Evolutionary conservation across 2,329 filamentous ascomycete genomes (phyloP), one percentile per base, ranked within the genome.

Genomic region (Venturia pyrina): DNA sequence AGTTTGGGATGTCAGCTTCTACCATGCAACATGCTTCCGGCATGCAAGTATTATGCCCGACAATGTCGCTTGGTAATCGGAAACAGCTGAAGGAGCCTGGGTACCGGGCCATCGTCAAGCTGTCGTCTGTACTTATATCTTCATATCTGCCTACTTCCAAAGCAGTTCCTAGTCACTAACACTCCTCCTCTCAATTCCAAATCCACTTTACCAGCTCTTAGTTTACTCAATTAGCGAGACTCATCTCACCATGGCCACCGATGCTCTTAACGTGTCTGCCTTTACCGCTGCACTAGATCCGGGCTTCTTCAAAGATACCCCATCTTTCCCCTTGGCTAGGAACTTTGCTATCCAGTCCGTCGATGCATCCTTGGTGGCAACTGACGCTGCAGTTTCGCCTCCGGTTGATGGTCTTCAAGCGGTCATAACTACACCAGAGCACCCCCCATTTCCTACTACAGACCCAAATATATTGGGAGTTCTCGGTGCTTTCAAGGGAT

Each of bases 401-500:
- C 48, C 48, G 28, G 48, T 10, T 53, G 24, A 53, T 28, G 48
- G 48, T 53, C 48, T 53, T 17, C 48, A 53, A 28, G 48, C 48
- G 7, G 10, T 53, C 13, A 53, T 53, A 53, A 21, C 48, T 5
- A 53, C 48, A 28, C 48, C 48, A 28, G 48, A 53, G 48, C 21
- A 53, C 21, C 48, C 48, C 15, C 48, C 48, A 28, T 53, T 53
- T 28, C 48, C 48, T 28, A 53, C 48, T 28, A 28, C 48, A 53
- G 48, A 53, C 48, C 48, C 48, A 28, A 53, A 53, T 3, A 53
- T 61, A 3, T 19, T 40, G 10, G 73, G 69, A n/a, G 69, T 72
- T 3, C 65, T 76, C 0, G 21, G 57, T 21, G 60, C 70, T 17
- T 74, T 76, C 64, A 68, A 43, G 5, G 74, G 74, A 43, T 67